phyloP scores from a whole-genome alignment of 2,329 filamentous ascomycete species.

The Bipolaris bicolor region DNA sequence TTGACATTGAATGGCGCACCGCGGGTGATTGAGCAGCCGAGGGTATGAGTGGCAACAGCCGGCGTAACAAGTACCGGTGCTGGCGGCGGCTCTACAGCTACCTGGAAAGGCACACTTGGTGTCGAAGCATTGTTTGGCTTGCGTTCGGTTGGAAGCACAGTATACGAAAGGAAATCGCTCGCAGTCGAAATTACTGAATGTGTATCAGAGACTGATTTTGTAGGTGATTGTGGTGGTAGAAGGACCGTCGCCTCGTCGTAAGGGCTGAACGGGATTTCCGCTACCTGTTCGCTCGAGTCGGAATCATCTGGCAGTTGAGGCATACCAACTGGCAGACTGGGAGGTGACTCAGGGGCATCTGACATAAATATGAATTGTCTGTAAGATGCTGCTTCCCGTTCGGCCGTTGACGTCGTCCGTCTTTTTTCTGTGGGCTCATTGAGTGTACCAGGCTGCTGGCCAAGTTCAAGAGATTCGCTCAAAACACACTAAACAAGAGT shows the following conservation, averaged over 20 bases:
- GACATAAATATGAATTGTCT: constrained; percentile 24
- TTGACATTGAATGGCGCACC: constrained; percentile 22
- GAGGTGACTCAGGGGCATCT: constrained; percentile 32
- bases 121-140: constrained; percentile 28
- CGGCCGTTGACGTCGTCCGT: background rate
- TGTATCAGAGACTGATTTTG: constrained; percentile 16
- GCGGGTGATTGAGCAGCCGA: constrained; percentile 33
- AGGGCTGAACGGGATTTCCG: background rate
- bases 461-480: constrained; percentile 24
- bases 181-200: constrained; percentile 24
- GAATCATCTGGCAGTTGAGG: constrained; percentile 9
- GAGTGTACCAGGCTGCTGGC: constrained; percentile 18
- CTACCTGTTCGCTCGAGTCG: background rate
- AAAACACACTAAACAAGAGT: constrained; percentile 29
- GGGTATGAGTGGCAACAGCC: constrained; percentile 23
- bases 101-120: constrained; percentile 37
- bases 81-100: constrained; percentile 40
- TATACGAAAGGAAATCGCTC: constrained; percentile 6
- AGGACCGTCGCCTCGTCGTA: background rate
- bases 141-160: constrained; percentile 19
- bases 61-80: constrained; percentile 36
- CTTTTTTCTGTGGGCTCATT: constrained; percentile 11
- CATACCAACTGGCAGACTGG: constrained; percentile 29
- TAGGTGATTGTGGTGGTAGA: constrained; percentile 1
- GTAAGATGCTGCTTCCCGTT: constrained; percentile 1